These are phyloP conservation scores for Saccharomyces hybrid DNA, from an alignment of 1,139 yeast genomes.

Conservation along the genomic window DNA sequence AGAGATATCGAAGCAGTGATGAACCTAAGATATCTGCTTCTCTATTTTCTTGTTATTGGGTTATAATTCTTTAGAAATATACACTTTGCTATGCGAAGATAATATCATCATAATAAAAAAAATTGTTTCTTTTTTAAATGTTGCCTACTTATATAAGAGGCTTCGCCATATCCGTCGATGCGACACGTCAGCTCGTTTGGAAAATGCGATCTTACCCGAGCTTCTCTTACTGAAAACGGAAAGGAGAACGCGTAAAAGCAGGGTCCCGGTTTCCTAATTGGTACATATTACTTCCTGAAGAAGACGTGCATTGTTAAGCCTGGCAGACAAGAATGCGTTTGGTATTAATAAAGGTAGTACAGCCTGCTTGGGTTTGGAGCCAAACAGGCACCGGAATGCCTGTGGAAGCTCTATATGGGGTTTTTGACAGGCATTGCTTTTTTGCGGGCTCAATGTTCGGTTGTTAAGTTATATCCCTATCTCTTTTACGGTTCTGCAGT, in stretches of 20 bases:
- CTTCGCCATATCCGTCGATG: neutral
- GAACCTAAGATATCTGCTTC: neutral
- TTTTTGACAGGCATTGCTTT: too few species aligned
- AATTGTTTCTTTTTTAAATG: neutral
- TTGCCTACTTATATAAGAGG: neutral
- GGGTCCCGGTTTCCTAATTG: neutral
- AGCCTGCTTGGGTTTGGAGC: neutral
- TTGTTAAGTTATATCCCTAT: too few species aligned
- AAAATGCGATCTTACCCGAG: neutral
- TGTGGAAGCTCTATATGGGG: too few species aligned
- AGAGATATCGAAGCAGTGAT: neutral
- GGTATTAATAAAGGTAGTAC: neutral
- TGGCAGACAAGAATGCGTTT: neutral
- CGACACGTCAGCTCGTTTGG: constrained; percentile 1
- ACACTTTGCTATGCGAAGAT: neutral
- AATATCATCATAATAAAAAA: neutral
- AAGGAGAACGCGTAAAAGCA: neutral
- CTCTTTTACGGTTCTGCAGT: too few species aligned
- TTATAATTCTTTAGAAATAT: neutral
- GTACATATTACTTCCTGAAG: neutral
- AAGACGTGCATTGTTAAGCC: neutral
- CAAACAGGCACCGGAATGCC: neutral
- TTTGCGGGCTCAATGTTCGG: too few species aligned
- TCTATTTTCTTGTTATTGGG: neutral
- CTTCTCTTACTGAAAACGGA: neutral